Evolutionary conservation across 2,329 filamentous ascomycete genomes (phyloP).

Genomic region (Geosmithia flava): DNA sequence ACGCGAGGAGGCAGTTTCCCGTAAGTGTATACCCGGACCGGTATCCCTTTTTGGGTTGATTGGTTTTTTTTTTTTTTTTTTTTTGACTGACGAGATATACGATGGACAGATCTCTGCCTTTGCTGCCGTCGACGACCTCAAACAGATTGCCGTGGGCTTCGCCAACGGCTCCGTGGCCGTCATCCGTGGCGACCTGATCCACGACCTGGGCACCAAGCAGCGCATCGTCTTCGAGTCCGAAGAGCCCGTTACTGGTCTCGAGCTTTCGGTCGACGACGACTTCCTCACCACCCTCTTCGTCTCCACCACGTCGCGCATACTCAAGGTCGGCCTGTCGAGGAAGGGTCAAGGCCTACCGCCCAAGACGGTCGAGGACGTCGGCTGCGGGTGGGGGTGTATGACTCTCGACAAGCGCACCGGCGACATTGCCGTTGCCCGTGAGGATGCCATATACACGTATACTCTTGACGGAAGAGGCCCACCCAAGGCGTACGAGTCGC

Average conservation of each 20-base stretch:
- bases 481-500: constrained; percentile 82
- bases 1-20: constrained; percentile 87
- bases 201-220: constrained; percentile 89
- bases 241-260: constrained; percentile 87
- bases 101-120: constrained; percentile 65
- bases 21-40: constrained; percentile 32
- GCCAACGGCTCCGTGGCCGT: constrained; percentile 91
- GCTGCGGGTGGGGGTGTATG: constrained; percentile 93
- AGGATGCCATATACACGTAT: constrained; percentile 95
- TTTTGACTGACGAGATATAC: neutral
- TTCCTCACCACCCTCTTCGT: constrained; percentile 79
- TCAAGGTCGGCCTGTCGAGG: constrained; percentile 77
- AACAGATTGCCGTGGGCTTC: constrained; percentile 89
- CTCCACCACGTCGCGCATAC: constrained; percentile 76
- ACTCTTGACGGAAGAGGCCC: constrained; percentile 72
- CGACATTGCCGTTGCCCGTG: constrained; percentile 81
- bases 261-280: constrained; percentile 50
- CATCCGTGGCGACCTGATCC: constrained; percentile 84
- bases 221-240: constrained; percentile 93
- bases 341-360: constrained; percentile 83
- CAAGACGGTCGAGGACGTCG: constrained; percentile 76
- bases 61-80: neutral
- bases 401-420: constrained; percentile 67
- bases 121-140: constrained; percentile 73
- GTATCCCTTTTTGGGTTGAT: no score